Evolutionary conservation across 2,329 filamentous ascomycete genomes (phyloP).

Genomic region (Torrubiella hemipterigena): DNA sequence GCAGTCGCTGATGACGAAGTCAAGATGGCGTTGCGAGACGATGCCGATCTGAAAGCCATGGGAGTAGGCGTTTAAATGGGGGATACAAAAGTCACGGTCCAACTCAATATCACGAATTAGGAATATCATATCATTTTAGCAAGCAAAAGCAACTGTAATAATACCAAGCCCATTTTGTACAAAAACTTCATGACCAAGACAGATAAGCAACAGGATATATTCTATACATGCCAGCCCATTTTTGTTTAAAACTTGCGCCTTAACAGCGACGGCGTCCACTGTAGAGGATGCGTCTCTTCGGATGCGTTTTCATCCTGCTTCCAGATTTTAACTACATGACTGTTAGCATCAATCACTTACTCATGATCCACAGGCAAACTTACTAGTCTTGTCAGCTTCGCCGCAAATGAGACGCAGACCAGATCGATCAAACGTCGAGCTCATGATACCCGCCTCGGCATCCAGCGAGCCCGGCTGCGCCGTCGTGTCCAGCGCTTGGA

Average conservation of each 20-base stretch:
- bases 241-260: conserved; percentile 56
- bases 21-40: conserved; percentile 74
- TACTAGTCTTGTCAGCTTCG: conserved; percentile 90
- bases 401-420: conserved; percentile 84
- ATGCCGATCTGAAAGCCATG: conserved; percentile 72
- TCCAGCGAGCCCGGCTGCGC: conserved; percentile 91
- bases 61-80: conserved; percentile 40
- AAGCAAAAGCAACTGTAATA: no score
- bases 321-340: conserved; percentile 74
- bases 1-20: conserved; percentile 87
- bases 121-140: conserved; percentile 6
- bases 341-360: conserved; percentile 12
- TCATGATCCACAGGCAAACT: conserved; percentile 14
- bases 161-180: no score
- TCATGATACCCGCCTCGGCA: conserved; percentile 91
- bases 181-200: no score
- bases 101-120: no score
- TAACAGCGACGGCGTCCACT: conserved; percentile 78
- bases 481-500: conserved; percentile 79
- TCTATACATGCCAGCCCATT: conserved; percentile 5
- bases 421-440: conserved; percentile 81
- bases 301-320: conserved; percentile 87
- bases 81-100: neutral
- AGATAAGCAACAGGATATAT: no score
- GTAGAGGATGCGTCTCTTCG: conserved; percentile 77